phyloP scores from a whole-genome alignment of 1,284 basidiomycete genomes.

The Ustanciosporium gigantosporum region DNA sequence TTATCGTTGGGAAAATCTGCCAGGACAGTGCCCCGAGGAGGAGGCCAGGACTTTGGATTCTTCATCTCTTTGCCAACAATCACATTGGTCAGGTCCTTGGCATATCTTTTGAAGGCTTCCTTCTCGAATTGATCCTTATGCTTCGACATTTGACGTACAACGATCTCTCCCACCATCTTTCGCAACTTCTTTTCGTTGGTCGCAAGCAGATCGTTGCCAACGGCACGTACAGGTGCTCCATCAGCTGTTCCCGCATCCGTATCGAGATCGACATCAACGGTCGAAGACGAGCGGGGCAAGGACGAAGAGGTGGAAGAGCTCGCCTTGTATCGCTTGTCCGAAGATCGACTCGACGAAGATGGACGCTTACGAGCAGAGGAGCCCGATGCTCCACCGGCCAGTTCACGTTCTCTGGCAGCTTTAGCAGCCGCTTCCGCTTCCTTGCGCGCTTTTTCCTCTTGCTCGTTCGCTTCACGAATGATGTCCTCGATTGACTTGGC shows the following conservation, averaged over 20 bases:
- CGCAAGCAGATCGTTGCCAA: constrained; percentile 4
- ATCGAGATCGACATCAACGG: background rate
- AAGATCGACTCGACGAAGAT: constrained; percentile 17
- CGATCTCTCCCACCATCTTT: constrained; percentile 83
- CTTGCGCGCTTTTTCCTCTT: constrained; percentile 39
- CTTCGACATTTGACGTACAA: constrained; percentile 89
- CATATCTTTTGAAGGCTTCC: constrained; percentile 90
- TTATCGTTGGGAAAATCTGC: constrained; percentile 78
- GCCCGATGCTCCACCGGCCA: constrained; percentile 4
- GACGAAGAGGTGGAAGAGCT: constrained; percentile 11
- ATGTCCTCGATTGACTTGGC: constrained; percentile 56
- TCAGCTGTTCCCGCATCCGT: background rate
- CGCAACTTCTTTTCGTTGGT: constrained; percentile 64
- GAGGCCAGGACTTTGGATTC: constrained; percentile 63
- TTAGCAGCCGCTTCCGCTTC: constrained; percentile 33
- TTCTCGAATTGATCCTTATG: constrained; percentile 78
- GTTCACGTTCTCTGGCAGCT: constrained; percentile 21
- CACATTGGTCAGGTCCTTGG: constrained; percentile 83
- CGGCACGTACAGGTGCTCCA: background rate
- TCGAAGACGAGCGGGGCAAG: constrained; percentile 1
- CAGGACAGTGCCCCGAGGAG: constrained; percentile 62
- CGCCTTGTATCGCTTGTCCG: constrained; percentile 35
- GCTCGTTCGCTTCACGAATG: constrained; percentile 56
- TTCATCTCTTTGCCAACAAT: constrained; percentile 93
- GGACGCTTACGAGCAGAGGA: constrained; percentile 21